A percentile compares a stretch with the other conserved stretches of the same genome.
Evolutionary conservation across 163 green algal species (phyloP).

Genomic region (Coccomyxa subellipsoidea): DNA sequence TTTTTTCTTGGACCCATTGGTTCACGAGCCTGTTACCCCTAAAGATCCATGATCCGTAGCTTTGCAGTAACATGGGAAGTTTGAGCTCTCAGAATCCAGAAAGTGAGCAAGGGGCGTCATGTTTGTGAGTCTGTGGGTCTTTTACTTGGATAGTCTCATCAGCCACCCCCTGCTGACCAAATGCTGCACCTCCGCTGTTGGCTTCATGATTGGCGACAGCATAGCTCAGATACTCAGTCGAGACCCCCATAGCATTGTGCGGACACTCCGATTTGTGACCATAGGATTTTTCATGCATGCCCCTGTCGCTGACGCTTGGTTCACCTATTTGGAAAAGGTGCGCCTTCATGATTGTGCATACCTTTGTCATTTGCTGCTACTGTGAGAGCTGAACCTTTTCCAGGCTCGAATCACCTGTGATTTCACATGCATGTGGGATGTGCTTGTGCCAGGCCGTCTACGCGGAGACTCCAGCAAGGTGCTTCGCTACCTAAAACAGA

Average conservation of each 20-base stretch:
- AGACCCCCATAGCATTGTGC: constrained; percentile 16
- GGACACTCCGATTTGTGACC: constrained; percentile 27
- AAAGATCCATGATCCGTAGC: no score
- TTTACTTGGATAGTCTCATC: not conserved
- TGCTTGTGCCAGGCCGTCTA: not conserved
- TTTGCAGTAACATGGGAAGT: no score
- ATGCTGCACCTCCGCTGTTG: constrained; percentile 34
- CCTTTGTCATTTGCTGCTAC: not conserved
- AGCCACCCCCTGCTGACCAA: constrained; percentile 18
- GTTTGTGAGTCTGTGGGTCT: not conserved
- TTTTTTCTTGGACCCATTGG: no score
- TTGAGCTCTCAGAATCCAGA: no score
- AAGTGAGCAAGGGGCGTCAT: not conserved
- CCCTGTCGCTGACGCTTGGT: constrained; percentile 25
- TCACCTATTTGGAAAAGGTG: not conserved
- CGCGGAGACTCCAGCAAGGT: not conserved
- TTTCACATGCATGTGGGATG: not conserved
- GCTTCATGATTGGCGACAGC: constrained; percentile 36
- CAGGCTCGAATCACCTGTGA: no score
- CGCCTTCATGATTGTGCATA: not conserved
- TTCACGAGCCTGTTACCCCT: no score
- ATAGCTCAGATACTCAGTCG: constrained; percentile 29
- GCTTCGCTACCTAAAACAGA: not conserved
- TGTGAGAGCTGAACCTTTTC: no score
- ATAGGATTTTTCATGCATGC: constrained; percentile 42